A percentile compares a stretch with the other conserved stretches of the same genome.
These are phyloP conservation scores for Chlamydomonas applanata DNA, from an alignment of 139 green algal species.

Conservation along the genomic window DNA sequence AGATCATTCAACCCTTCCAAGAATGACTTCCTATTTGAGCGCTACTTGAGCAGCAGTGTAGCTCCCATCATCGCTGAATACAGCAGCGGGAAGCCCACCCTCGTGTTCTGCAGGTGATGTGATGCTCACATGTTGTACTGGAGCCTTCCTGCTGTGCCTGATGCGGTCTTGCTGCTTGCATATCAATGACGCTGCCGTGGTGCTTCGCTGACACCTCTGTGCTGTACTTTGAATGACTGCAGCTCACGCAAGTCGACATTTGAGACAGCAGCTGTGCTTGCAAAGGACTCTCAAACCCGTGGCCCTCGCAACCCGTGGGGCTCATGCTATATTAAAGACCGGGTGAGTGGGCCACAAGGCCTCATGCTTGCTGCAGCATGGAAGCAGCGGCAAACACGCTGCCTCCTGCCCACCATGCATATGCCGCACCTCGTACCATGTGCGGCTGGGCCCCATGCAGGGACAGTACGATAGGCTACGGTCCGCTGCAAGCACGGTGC, in stretches of 20 bases:
- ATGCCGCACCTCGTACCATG: not conserved
- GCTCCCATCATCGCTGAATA: constrained; percentile 64
- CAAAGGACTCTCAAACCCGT: constrained; percentile 14
- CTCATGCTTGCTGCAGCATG: not conserved
- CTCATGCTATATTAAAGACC: constrained; percentile 4
- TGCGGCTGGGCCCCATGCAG: not conserved
- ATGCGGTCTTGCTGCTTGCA: not conserved
- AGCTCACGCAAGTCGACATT: constrained; percentile 76
- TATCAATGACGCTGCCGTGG: too few species aligned
- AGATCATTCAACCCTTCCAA: constrained; percentile 62
- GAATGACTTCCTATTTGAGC: constrained; percentile 87
- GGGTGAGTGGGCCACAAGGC: not conserved
- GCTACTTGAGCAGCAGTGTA: constrained; percentile 73
- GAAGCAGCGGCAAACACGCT: not conserved
- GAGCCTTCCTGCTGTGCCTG: too few species aligned
- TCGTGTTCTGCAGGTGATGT: constrained; percentile 92
- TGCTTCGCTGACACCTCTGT: not conserved
- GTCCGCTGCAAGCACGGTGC: too few species aligned
- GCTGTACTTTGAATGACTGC: constrained; percentile 18
- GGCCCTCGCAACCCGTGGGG: not conserved
- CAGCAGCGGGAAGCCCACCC: constrained; percentile 69
- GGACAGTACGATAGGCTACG: not conserved
- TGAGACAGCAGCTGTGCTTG: constrained; percentile 67
- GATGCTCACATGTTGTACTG: too few species aligned
- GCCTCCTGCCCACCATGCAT: too few species aligned